phyloP scores from a whole-genome alignment of 345 rosid species.

The Gossypium thurberi region DNA sequence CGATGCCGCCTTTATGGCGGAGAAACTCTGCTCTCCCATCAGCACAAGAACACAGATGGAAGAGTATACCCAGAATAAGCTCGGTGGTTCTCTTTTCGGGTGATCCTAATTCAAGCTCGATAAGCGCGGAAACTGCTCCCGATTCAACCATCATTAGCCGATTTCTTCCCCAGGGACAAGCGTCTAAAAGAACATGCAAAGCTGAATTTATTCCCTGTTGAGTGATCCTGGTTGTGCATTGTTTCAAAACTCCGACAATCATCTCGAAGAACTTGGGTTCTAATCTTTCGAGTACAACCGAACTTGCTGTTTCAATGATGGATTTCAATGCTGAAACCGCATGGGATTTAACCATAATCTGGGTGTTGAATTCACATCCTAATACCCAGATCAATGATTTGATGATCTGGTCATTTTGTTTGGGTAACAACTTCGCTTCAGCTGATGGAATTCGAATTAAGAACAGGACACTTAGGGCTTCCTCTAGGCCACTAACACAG shows the following conservation, averaged over 20 bases:
- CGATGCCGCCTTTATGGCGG: constrained; percentile 46
- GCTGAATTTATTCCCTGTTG: constrained; percentile 46
- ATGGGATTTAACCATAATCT: constrained; percentile 29
- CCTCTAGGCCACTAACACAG: constrained; percentile 30
- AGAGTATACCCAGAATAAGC: constrained; percentile 43
- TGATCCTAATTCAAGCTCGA: constrained; percentile 53
- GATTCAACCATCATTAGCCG: constrained; percentile 43
- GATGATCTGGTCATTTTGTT: constrained; percentile 29
- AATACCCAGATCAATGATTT: constrained; percentile 51
- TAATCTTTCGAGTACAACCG: constrained; percentile 37
- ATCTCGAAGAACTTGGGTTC: constrained; percentile 37
- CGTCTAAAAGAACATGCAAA: constrained; percentile 36
- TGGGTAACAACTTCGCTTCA: constrained; percentile 25
- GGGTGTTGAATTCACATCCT: constrained; percentile 21
- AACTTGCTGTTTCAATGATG: constrained; percentile 31
- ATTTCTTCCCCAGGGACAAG: constrained; percentile 53
- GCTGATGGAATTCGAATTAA: constrained; percentile 32
- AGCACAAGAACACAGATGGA: constrained; percentile 57
- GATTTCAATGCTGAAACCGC: constrained; percentile 32
- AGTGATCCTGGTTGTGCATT: constrained; percentile 7
- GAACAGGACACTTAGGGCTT: constrained; percentile 42
- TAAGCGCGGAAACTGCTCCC: constrained; percentile 49
- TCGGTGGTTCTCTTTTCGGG: constrained; percentile 46
- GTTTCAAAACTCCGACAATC: constrained; percentile 35
- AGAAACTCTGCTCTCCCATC: constrained; percentile 61